Percentiles rank a stretch among this genome's conserved stretches.
phyloP scores from a whole-genome alignment of 352 stramenopile species.

The Peronospora farinosa region DNA sequence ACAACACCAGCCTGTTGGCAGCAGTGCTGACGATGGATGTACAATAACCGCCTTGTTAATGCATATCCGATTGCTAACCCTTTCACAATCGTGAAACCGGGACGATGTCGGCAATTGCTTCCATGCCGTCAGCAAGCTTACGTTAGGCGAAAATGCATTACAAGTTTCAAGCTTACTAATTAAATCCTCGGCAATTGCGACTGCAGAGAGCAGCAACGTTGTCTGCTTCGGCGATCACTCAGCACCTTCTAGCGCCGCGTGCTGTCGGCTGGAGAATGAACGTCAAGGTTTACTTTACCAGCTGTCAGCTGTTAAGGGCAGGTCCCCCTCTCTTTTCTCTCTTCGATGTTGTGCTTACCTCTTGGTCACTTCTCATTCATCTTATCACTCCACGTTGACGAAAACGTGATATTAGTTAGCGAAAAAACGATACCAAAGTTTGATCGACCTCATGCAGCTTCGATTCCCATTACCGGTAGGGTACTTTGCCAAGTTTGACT shows the following conservation, averaged over 20 bases:
- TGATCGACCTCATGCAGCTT: slow-evolving; percentile 43
- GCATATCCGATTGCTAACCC: slow-evolving; percentile 13
- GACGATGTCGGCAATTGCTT: slow-evolving; percentile 19
- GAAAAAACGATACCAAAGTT: slow-evolving; percentile 5
- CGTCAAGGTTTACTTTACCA: slow-evolving; percentile 16
- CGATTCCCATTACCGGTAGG: slow-evolving; percentile 56
- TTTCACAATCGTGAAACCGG: slow-evolving; percentile 2
- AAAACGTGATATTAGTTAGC: not conserved
- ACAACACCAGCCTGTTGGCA: not conserved
- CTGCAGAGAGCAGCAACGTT: slow-evolving; percentile 13
- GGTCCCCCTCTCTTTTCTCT: slow-evolving; percentile 18
- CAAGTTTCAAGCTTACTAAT: slow-evolving; percentile 16
- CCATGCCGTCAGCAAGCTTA: slow-evolving; percentile 11
- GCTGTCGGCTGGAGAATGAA: slow-evolving; percentile 9
- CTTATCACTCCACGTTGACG: too few species aligned
- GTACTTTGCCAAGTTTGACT: slow-evolving; percentile 74
- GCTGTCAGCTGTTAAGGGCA: slow-evolving; percentile 24
- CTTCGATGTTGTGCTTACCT: slow-evolving; percentile 3
- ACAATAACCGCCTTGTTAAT: slow-evolving; percentile 7
- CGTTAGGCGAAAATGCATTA: slow-evolving; percentile 1
- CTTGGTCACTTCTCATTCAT: slow-evolving; percentile 26
- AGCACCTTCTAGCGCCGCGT: slow-evolving; percentile 22
- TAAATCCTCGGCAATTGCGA: slow-evolving; percentile 15
- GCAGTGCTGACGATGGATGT: not conserved
- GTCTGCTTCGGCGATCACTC: slow-evolving; percentile 19